phyloP scores from a whole-genome alignment of 1,139 yeast genomes.

The Pneumocystis sp. region DNA sequence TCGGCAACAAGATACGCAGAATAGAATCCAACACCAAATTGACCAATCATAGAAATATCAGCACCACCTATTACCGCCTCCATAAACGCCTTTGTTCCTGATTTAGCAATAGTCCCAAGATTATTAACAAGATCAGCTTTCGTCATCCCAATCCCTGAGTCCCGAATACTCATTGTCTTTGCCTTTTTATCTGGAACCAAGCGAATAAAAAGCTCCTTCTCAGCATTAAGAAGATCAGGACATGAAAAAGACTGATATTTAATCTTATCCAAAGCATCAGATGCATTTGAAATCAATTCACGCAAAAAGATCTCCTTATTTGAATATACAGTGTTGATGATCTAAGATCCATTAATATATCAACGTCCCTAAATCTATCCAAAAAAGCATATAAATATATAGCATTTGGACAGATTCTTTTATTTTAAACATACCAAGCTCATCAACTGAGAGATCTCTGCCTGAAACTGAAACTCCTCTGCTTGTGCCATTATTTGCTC shows the following conservation, averaged over 20 bases:
- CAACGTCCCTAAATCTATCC: constrained; percentile 27
- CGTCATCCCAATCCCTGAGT: constrained; percentile 99
- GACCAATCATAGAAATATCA: constrained; percentile 99
- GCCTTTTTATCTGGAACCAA: constrained; percentile 91
- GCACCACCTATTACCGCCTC: constrained; percentile 99
- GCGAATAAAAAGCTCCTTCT: constrained; percentile 94
- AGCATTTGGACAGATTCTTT: neutral
- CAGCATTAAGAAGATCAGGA: constrained; percentile 80
- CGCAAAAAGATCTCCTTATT: constrained; percentile 98
- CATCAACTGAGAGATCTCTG: constrained; percentile 99
- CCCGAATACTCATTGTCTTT: constrained; percentile 92
- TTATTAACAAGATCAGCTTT: constrained; percentile 97
- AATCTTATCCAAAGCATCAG: constrained; percentile 91
- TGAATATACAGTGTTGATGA: constrained; percentile 98
- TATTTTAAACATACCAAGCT: constrained; percentile 34
- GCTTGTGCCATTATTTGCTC: constrained; percentile 14
- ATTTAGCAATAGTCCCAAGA: constrained; percentile 99
- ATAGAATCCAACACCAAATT: constrained; percentile 99
- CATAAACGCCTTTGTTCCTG: constrained; percentile 99
- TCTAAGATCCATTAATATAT: constrained; percentile 22
- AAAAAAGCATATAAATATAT: neutral
- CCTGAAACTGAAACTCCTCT: constrained; percentile 62
- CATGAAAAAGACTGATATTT: constrained; percentile 93
- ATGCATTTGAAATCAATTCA: constrained; percentile 97
- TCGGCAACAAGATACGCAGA: constrained; percentile 98